These are phyloP conservation scores for Pseudogymnoascus sp. DNA, from an alignment of 2,329 filamentous ascomycete species.

Conservation along the genomic window DNA sequence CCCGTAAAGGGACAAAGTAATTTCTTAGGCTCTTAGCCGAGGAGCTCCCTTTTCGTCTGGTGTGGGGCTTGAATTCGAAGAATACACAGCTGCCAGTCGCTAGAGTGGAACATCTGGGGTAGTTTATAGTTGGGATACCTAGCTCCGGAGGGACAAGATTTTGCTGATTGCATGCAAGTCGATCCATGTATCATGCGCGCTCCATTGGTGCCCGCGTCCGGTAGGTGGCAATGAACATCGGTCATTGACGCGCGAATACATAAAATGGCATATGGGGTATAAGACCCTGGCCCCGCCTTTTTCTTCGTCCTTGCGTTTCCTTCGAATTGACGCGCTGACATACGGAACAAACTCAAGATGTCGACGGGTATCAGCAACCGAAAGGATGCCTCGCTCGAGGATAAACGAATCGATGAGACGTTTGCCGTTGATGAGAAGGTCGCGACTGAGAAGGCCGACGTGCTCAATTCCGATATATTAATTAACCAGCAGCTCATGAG, in stretches of 20 bases:
- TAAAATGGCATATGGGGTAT: neutral
- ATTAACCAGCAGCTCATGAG: conserved; percentile 8
- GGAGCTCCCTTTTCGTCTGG: neutral
- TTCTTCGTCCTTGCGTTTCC: neutral
- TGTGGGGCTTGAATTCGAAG: too few relatives aligned
- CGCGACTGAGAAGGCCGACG: neutral
- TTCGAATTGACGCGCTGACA: neutral
- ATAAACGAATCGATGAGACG: neutral
- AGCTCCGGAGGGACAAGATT: neutral
- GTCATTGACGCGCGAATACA: neutral
- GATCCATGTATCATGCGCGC: neutral
- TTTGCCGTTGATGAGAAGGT: neutral
- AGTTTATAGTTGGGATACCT: neutral
- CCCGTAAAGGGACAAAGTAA: neutral
- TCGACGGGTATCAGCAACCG: neutral
- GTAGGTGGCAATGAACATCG: neutral
- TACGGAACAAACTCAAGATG: neutral
- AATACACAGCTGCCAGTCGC: too few relatives aligned
- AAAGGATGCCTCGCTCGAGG: neutral
- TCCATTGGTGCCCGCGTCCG: neutral
- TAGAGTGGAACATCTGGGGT: neutral
- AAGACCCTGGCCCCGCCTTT: neutral
- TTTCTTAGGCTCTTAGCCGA: neutral
- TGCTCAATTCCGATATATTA: neutral
- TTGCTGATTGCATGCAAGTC: neutral